These are phyloP conservation scores for Lachnellula arida DNA, from an alignment of 2,329 filamentous ascomycete genomes.

Conservation along the genomic window DNA sequence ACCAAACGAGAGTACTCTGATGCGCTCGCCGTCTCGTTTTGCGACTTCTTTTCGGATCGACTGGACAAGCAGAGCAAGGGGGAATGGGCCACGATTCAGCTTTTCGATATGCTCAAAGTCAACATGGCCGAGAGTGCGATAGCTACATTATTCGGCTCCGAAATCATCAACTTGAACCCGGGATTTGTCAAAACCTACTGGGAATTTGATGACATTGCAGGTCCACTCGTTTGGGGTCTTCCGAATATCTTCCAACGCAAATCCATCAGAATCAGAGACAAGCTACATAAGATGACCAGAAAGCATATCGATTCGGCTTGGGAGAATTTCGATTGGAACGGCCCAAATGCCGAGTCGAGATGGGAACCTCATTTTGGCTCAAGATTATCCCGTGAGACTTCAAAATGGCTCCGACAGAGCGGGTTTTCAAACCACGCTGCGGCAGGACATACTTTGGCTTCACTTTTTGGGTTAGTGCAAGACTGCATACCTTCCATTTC, in stretches of 20 bases:
- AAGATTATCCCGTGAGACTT: conserved; percentile 4
- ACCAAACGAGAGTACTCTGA: neutral
- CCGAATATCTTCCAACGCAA: conserved; percentile 7
- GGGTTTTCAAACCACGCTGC: conserved; percentile 3
- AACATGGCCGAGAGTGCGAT: conserved; percentile 13
- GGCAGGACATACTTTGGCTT: conserved; percentile 9
- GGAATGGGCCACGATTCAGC: neutral
- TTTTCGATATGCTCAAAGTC: conserved; percentile 11
- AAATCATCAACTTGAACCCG: conserved; percentile 12
- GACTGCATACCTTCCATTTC: neutral
- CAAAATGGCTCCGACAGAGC: neutral
- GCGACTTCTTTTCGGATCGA: neutral
- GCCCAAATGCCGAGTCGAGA: conserved; percentile 1
- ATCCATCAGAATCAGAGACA: conserved; percentile 4
- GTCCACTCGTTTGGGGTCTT: conserved; percentile 8
- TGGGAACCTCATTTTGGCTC: conserved; percentile 18
- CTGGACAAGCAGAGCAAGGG: neutral
- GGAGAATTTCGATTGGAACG: conserved; percentile 3
- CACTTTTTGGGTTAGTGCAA: conserved; percentile 11
- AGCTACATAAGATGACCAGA: conserved; percentile 7
- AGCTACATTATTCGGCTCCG: conserved; percentile 6
- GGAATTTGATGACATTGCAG: conserved; percentile 13
- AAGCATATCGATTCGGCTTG: conserved; percentile 11
- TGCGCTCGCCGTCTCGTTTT: neutral
- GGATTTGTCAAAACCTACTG: conserved; percentile 12